Conservation (phyloP, 495 filamentous ascomycete species). For the Parathielavia hyrcaniae region DNA sequence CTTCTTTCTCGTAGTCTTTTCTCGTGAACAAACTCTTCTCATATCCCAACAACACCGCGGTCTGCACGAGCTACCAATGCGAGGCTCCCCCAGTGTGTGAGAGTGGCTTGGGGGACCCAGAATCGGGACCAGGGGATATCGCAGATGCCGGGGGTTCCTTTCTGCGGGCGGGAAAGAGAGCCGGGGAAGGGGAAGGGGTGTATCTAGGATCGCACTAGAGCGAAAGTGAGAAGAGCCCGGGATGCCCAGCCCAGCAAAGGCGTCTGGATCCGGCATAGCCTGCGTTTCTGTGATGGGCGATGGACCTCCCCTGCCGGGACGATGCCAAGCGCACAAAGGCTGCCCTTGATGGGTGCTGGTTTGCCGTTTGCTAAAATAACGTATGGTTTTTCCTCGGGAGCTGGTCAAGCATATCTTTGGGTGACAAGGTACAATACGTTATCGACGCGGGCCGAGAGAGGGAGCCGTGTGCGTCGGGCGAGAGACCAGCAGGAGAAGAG, state of each 20-base stretch:
- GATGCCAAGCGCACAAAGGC: background rate
- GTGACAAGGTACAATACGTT: background rate
- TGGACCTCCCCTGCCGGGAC: constrained; percentile 4
- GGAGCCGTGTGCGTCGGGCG: background rate
- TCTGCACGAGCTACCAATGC: constrained; percentile 1
- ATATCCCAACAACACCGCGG: background rate
- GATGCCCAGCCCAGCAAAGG: constrained; percentile 13
- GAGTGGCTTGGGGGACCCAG: background rate
- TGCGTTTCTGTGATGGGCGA: constrained; percentile 3
- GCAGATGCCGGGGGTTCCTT: background rate
- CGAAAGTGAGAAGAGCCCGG: constrained; percentile 10
- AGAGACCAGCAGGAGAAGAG: background rate
- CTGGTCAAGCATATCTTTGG: background rate
- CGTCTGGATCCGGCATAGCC: constrained; percentile 23
- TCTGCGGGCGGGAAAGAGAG: background rate
- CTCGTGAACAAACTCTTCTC: background rate
- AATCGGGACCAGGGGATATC: constrained; percentile 5
- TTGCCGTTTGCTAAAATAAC: constrained; percentile 1
- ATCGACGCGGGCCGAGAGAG: background rate
- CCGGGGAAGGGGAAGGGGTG: constrained; percentile 1
- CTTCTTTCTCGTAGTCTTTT: background rate
- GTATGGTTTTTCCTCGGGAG: background rate
- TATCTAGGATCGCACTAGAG: background rate
- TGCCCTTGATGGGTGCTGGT: background rate
- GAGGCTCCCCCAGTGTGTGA: background rate